Evolutionary conservation across 73 alveolate genomes (phyloP).

Genomic region (Paramecium sexaurelia): DNA sequence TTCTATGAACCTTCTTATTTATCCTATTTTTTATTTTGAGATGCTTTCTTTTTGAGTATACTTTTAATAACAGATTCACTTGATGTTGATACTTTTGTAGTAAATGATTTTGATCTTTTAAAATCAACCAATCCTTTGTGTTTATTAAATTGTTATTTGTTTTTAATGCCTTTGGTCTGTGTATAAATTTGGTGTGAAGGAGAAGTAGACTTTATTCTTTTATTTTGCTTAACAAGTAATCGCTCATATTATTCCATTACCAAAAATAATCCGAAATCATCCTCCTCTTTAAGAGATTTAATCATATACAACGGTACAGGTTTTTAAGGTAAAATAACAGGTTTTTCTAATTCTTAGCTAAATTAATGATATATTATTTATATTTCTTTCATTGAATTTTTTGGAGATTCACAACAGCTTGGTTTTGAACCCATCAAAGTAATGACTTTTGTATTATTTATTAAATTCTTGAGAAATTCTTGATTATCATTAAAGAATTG

Average conservation of each 20-base stretch:
- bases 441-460: neutral
- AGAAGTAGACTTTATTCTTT: neutral
- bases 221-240: neutral
- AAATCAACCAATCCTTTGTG: neutral
- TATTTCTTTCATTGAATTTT: neutral
- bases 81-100: neutral
- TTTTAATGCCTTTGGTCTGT: neutral
- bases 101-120: neutral
- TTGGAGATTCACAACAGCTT: neutral
- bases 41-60: neutral
- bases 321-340: neutral
- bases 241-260: conserved; percentile 18
- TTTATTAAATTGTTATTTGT: neutral
- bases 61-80: neutral
- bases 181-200: neutral
- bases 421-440: neutral
- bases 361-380: neutral
- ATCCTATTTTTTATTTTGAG: neutral
- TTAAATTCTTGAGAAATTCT: neutral
- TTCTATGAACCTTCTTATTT: neutral
- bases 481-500: neutral
- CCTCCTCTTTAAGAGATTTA: neutral
- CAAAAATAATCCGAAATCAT: neutral
- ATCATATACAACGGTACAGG: neutral
- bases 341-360: neutral